These are phyloP conservation scores for Globisporangium nagaii DNA, from an alignment of 352 stramenopile genomes.

Conservation along the genomic window DNA sequence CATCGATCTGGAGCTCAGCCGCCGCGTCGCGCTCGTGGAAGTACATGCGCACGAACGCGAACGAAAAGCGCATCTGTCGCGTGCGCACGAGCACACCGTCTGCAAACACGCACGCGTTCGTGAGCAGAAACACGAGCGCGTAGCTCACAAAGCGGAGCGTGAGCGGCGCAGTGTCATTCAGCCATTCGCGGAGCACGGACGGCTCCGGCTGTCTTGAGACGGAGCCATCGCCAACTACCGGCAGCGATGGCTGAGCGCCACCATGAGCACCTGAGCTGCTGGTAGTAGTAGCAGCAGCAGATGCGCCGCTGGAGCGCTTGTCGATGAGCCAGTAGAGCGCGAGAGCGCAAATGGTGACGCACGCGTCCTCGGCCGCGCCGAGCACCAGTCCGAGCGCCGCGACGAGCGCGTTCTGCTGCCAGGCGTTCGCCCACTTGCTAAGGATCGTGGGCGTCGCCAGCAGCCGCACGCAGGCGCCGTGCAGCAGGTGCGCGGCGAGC, in stretches of 20 bases:
- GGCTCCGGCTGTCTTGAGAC: neutral
- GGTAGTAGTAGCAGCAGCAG: neutral
- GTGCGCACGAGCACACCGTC: slow-evolving; percentile 49
- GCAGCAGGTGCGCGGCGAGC: slow-evolving; percentile 17
- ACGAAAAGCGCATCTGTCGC: slow-evolving; percentile 49
- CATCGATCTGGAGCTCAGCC: slow-evolving; percentile 36
- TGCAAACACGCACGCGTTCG: slow-evolving; percentile 15
- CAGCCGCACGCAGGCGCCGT: slow-evolving; percentile 27
- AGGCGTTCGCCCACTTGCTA: slow-evolving; percentile 51
- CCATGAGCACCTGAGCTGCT: neutral
- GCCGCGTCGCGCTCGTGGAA: slow-evolving; percentile 35
- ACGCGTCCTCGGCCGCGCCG: slow-evolving; percentile 42
- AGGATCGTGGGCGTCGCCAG: slow-evolving; percentile 22
- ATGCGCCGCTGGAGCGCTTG: neutral
- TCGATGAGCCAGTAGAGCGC: slow-evolving; percentile 31
- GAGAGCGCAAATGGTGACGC: slow-evolving; percentile 25
- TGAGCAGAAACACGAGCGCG: slow-evolving; percentile 23
- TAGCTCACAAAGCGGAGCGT: slow-evolving; percentile 26
- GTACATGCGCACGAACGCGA: slow-evolving; percentile 39
- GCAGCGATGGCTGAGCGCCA: neutral
- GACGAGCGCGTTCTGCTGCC: slow-evolving; percentile 32
- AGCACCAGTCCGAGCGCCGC: slow-evolving; percentile 27
- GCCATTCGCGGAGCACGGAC: neutral
- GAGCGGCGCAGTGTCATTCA: neutral
- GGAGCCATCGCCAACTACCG: neutral